Evolutionary conservation across 176 grass and related monocot species (phyloP), one percentile per base, ranked within the genome.

Genomic region (Pontederia crassipes): DNA sequence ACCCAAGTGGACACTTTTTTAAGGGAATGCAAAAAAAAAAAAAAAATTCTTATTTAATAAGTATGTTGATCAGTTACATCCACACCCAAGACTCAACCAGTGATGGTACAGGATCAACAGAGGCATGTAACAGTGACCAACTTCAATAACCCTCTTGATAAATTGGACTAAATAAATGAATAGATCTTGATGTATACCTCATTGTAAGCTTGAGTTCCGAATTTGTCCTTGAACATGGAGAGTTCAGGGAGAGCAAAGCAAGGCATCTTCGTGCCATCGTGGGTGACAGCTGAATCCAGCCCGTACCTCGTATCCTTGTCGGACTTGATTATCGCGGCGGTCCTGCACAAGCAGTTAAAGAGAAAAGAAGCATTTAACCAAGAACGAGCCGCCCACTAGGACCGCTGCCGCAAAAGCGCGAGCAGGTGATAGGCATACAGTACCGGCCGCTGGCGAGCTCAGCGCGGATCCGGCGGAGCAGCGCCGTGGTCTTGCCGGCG

Each of bases 401-500:
- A 13, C 28, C 12, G 4, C 12, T 59, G 28, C 28, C 24, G 11
- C 18, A 40, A 45, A 20, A 48, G 18, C 17, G 10, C 12, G 61
- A 54, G 8, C 17, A 65, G 62, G 15, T 12, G 2, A n/a, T 28
- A 55, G 17, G 10, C 20, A 28, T 26, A 11, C 9, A 40, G 40
- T 66, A 97, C 92, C 92, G 91, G 59, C 92, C 92, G 52, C 55
- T 81, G 64, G 61, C 48, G 17, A 74, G 58, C 52, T 91, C 87
- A 0, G 84, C 55, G 70, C 78, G 78, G 47, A 97, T 74, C 11
- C 92, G 87, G 12, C 81, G 87, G 55, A 91, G 70, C 15, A 97
- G 84, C n/a, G 87, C 76, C 2, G 87, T 97, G 63, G 92, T 91
- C 73, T 97, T 97, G 20, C 92, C 87, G 2, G 92, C 84, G 69